Evolutionary conservation across 1,284 basidiomycete species (phyloP).

Genomic region (Moesziomyces sp.): DNA sequence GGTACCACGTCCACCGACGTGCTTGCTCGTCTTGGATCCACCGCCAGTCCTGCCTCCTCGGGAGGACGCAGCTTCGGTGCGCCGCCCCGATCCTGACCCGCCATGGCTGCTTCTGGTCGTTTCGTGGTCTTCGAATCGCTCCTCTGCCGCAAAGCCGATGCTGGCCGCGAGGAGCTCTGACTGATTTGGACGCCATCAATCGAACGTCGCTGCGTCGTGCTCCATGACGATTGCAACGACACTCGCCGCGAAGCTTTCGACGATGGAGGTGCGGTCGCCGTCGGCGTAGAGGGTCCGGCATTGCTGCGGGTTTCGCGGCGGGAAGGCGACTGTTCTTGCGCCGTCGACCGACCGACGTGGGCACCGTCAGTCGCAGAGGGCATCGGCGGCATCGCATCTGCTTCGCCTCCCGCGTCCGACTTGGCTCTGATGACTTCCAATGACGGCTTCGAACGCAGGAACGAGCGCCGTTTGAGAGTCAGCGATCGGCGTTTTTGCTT

Average conservation of each 20-base stretch:
- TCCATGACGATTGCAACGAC: conserved; percentile 15
- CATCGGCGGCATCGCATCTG: conserved; percentile 16
- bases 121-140: not conserved
- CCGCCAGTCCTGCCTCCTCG: no score
- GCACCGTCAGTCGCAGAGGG: conserved; percentile 4
- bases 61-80: conserved; percentile 1
- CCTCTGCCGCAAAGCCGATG: not conserved
- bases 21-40: conserved; percentile 13
- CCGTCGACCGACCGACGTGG: not conserved
- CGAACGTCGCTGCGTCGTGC: conserved; percentile 7
- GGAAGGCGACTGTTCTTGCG: not conserved
- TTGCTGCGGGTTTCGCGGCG: not conserved
- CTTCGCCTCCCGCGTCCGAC: not conserved
- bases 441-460: conserved; percentile 36
- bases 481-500: conserved; percentile 38
- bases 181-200: conserved; percentile 3
- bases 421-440: conserved; percentile 19
- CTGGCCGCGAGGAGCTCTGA: not conserved
- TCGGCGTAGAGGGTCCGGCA: not conserved
- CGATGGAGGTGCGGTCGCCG: not conserved
- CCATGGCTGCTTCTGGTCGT: not conserved
- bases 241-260: conserved; percentile 10
- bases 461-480: conserved; percentile 39
- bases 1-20: conserved; percentile 16
- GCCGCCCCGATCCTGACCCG: conserved; percentile 6